Evolutionary conservation across 2,329 filamentous ascomycete species (phyloP), one percentile per base, ranked within the genome.

Genomic region (Meredithiella fracta): DNA sequence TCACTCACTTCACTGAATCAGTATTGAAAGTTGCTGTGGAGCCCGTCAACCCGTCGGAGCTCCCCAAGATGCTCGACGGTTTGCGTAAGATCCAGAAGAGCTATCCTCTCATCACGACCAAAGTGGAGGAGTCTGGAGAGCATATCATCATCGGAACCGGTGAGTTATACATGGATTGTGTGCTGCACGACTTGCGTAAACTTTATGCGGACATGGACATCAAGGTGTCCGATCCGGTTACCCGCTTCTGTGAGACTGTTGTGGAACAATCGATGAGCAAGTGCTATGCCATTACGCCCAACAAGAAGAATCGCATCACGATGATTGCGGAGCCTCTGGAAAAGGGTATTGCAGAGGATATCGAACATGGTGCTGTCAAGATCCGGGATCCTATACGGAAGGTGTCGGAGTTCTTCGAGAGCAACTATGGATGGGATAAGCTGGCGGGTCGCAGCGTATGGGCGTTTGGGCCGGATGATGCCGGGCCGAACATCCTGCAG

Each of bases 141-240:
- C 92, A 98, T 66, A 84, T 98, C 61, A 77, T 98, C 50, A 78
- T 98, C 3, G 92, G 92, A 23, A 98, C 92, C 0, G 92, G 92
- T 59, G 92, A 98, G 68, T 75, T 98, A n/a, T 98, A 98, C 72
- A 97, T 98, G 90, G 92, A 98, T 67, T 98, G 92, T 64, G 91
- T 98, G 2, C 76, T 98, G 49, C 92, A 98, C 67, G 92, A 98
- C 66, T 76, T 98, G 50, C 85, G 92, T 55, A 80, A 83, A 42
- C 70, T 97, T n/a, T 98, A 96, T 66, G 90, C 92, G 14, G 91
- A 97, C 64, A 98, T 98, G 92, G 92, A 98, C 67, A 86, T 98
- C 70, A 97, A 97, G 70, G 88, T 98, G 51, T 98, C 92, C 0
- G 92, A 98, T 66, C 92, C 92, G 0, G 91, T 98, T 47, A 97